Conservation (phyloP, 2,329 filamentous ascomycete genomes). For the Hymenoscyphus scutula region DNA sequence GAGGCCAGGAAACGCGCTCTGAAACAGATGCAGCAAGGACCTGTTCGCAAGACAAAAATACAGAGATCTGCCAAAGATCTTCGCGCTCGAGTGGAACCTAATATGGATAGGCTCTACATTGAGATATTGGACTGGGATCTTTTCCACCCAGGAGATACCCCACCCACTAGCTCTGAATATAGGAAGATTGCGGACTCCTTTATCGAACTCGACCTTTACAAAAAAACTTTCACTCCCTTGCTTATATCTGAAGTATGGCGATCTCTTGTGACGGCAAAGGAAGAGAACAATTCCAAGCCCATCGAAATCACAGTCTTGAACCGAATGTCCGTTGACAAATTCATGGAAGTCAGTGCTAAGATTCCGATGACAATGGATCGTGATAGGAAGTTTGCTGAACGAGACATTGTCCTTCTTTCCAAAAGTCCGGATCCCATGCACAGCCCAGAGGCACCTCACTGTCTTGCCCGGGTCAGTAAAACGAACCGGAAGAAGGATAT, state of each 20-base stretch:
- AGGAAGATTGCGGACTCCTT: slow-evolving; percentile 76
- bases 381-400: slow-evolving; percentile 72
- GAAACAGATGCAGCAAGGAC: slow-evolving; percentile 57
- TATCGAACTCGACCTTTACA: slow-evolving; percentile 72
- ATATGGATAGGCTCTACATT: slow-evolving; percentile 80
- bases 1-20: slow-evolving; percentile 47
- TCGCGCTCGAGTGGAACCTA: slow-evolving; percentile 85
- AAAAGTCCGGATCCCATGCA: slow-evolving; percentile 68
- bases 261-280: slow-evolving; percentile 83
- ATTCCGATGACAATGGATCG: slow-evolving; percentile 70
- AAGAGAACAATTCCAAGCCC: slow-evolving; percentile 75
- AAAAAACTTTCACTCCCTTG: slow-evolving; percentile 85
- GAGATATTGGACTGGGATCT: slow-evolving; percentile 93
- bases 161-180: slow-evolving; percentile 73
- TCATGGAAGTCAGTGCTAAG: slow-evolving; percentile 84
- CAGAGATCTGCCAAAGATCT: slow-evolving; percentile 87
- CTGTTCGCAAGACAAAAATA: slow-evolving; percentile 80
- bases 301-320: slow-evolving; percentile 88
- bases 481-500: slow-evolving; percentile 77
- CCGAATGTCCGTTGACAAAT: slow-evolving; percentile 86
- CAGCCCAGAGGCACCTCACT: slow-evolving; percentile 67
- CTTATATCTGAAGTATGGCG: slow-evolving; percentile 95
- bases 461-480: slow-evolving; percentile 79
- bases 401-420: slow-evolving; percentile 86
- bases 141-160: slow-evolving; percentile 84